phyloP scores from a whole-genome alignment of 441 rosid genomes.

The Aquilaria agallochum region DNA sequence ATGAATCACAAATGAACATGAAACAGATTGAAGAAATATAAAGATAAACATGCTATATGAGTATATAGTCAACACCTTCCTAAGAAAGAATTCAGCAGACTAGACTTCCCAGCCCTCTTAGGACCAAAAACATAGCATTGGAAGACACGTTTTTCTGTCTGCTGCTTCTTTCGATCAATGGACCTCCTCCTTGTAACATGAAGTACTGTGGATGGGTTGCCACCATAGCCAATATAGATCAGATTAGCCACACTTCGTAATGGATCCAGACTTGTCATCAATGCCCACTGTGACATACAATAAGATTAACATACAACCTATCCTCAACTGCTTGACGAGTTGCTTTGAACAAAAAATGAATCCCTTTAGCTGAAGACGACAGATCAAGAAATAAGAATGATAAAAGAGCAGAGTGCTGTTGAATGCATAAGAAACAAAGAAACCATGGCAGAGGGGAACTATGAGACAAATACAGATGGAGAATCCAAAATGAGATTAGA shows the following conservation, averaged over 20 bases:
- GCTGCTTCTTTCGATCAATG: constrained; percentile 65
- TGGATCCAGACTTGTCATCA: constrained; percentile 65
- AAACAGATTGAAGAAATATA: constrained; percentile 10
- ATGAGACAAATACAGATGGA: too few species aligned
- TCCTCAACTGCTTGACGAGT: neutral
- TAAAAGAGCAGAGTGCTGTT: too few species aligned
- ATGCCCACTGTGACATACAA: constrained; percentile 60
- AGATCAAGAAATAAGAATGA: too few species aligned
- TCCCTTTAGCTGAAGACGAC: constrained; percentile 1
- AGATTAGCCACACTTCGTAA: constrained; percentile 51
- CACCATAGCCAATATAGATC: constrained; percentile 62
- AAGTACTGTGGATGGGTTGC: constrained; percentile 49
- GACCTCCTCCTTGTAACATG: constrained; percentile 54
- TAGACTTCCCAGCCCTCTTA: constrained; percentile 60
- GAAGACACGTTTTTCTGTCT: constrained; percentile 56
- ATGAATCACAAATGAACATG: too few species aligned
- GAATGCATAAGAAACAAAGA: too few species aligned
- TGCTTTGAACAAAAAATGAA: constrained; percentile 7
- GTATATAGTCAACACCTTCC: constrained; percentile 41
- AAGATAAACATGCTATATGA: constrained; percentile 8
- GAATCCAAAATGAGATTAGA: too few species aligned
- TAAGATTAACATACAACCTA: constrained; percentile 8
- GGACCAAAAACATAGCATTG: constrained; percentile 73
- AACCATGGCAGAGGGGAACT: too few species aligned
- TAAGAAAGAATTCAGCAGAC: constrained; percentile 53